Percentiles rank a stretch among this genome's conserved stretches.
phyloP scores from a whole-genome alignment of 257 asterid genomes.

The Penstemon newberryi region DNA sequence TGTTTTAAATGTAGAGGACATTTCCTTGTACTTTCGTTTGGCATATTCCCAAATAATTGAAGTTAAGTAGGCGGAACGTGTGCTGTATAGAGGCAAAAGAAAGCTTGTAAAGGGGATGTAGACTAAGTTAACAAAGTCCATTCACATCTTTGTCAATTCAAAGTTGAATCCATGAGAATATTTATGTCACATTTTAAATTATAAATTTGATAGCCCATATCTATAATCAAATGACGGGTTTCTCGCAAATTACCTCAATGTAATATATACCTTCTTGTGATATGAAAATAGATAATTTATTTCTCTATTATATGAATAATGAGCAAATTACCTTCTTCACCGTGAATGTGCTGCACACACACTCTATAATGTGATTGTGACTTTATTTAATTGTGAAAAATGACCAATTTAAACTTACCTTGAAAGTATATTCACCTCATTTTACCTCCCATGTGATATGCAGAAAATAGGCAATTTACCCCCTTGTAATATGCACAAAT shows the following conservation, averaged over 20 bases:
- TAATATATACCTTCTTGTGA: neutral
- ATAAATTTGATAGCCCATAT: neutral
- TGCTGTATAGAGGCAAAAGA: conserved; percentile 17
- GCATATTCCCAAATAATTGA: conserved; percentile 26
- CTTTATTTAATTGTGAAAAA: no score
- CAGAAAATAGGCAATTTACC: no score
- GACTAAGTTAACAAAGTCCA: conserved; percentile 1
- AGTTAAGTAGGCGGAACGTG: conserved; percentile 23
- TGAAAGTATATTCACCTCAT: no score
- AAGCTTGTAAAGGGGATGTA: conserved; percentile 14
- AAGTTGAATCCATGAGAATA: conserved; percentile 1
- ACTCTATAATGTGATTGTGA: neutral
- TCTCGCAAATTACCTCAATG: neutral
- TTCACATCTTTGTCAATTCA: conserved; percentile 4
- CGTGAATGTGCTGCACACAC: neutral
- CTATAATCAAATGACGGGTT: no score
- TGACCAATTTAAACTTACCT: no score
- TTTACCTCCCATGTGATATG: no score
- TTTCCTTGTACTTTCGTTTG: conserved; percentile 24
- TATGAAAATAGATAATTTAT: neutral
- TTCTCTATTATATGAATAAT: neutral
- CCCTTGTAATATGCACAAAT: no score
- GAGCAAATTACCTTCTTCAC: neutral
- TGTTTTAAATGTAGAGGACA: neutral
- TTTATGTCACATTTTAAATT: neutral